These are phyloP conservation scores for Penicillium hesseltinei DNA, from an alignment of 2,329 filamentous ascomycete genomes.

Conservation along the genomic window DNA sequence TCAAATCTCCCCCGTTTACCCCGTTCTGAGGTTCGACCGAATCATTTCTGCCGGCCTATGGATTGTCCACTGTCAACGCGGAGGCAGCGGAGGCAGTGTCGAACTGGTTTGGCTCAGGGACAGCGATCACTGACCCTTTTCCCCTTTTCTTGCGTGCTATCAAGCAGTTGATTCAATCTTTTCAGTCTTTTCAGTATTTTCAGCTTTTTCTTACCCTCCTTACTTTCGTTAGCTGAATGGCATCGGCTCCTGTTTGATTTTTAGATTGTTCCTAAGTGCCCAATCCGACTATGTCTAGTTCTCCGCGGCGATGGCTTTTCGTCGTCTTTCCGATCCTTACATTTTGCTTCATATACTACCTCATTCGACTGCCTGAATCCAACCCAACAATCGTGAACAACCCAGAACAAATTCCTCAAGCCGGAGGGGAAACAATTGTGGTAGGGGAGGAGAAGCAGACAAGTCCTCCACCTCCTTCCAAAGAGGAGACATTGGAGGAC, in stretches of 20 bases:
- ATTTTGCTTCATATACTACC: slow-evolving; percentile 19
- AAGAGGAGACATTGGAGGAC: slow-evolving; percentile 10
- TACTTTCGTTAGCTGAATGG: slow-evolving; percentile 1
- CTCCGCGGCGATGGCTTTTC: slow-evolving; percentile 26
- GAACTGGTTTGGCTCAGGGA: slow-evolving; percentile 11
- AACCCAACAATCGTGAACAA: slow-evolving; percentile 1
- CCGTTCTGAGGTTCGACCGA: slow-evolving; percentile 9
- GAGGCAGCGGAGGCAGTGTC: slow-evolving; percentile 4
- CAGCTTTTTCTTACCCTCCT: background rate
- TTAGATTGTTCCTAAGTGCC: background rate
- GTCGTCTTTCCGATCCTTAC: slow-evolving; percentile 24
- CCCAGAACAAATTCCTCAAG: slow-evolving; percentile 6
- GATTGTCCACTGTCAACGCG: slow-evolving; percentile 15
- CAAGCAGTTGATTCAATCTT: slow-evolving; percentile 3
- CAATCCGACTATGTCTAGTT: slow-evolving; percentile 20
- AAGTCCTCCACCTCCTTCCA: background rate
- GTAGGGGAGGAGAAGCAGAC: slow-evolving; percentile 5
- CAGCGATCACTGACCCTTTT: slow-evolving; percentile 16
- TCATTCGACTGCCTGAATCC: slow-evolving; percentile 13
- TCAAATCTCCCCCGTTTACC: slow-evolving; percentile 12
- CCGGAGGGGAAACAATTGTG: slow-evolving; percentile 3
- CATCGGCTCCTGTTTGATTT: slow-evolving; percentile 7
- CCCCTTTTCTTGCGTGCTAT: slow-evolving; percentile 11
- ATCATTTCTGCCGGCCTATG: slow-evolving; percentile 15
- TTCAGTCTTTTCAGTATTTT: background rate